These are phyloP conservation scores for Linanthus parryae DNA, from an alignment of 148 eudicot genomes.

Conservation along the genomic window DNA sequence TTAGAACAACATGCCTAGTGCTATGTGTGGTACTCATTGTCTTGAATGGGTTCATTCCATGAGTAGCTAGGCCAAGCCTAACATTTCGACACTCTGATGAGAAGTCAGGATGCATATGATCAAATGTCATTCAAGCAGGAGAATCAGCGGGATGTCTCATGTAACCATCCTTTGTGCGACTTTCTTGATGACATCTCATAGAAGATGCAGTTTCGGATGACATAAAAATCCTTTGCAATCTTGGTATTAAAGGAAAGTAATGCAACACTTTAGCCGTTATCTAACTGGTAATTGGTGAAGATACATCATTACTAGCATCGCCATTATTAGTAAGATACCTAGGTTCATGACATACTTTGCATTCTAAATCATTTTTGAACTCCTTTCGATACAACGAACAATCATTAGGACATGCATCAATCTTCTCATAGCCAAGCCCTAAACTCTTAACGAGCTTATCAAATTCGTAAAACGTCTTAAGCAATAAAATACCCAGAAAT, in stretches of 20 bases:
- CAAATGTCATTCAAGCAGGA: slow-evolving; percentile 8
- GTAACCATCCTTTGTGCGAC: background rate
- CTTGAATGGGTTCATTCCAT: slow-evolving; percentile 10
- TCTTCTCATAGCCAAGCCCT: background rate
- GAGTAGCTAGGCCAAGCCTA: slow-evolving; percentile 3
- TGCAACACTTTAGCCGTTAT: background rate
- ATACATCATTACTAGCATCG: background rate
- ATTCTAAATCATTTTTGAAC: too few relatives aligned
- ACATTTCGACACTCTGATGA: slow-evolving; percentile 1
- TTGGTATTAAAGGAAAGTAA: slow-evolving; percentile 3
- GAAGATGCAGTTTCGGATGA: background rate
- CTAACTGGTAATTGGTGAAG: background rate
- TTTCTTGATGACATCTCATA: slow-evolving; percentile 8
- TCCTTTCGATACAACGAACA: too few relatives aligned
- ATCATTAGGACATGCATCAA: background rate
- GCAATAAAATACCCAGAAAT: too few relatives aligned
- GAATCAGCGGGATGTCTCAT: slow-evolving; percentile 9
- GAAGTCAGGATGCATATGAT: background rate
- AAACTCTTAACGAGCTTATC: background rate
- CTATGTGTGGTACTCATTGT: background rate
- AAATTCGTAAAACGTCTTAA: too few relatives aligned
- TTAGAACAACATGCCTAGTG: background rate
- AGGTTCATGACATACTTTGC: background rate
- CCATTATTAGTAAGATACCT: background rate
- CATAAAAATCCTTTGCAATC: background rate